Evolutionary conservation across 352 stramenopile species (phyloP), one percentile per base, ranked within the genome.

Genomic region (Phytopythium cucurbitacearum): DNA sequence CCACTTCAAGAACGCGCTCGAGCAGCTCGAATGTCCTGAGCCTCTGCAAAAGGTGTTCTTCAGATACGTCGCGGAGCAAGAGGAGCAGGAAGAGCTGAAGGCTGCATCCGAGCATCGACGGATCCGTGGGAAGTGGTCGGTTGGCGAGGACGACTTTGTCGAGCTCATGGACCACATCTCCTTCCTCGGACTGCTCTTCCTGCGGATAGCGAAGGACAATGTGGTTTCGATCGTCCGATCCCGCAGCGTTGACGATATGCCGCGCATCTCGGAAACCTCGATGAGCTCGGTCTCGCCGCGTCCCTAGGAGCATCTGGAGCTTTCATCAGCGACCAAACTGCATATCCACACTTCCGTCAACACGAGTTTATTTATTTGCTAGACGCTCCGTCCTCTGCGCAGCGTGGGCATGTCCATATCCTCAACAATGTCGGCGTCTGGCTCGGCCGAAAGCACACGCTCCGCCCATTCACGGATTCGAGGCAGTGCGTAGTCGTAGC

Each of bases 401-500:
- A 54, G 37, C 36, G 44, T 54, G 38, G 48, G 48, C 5, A 13
- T n/a, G 8, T n/a, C 48, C 8, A 39, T 2, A 44, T 41, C 16
- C 35, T 48, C 49, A 51, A 76, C 50, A 52, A 91, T 87, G 42
- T 88, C 78, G 3, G 81, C 81, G 42, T 80, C 65, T 15, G 81
- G 81, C 40, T 91, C 81, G 0, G 54, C 65, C 15, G 69, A 63
- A 9, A 89, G 50, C 15, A 89, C 76, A 2, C 67, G 75, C 4
- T 60, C 59, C 5, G 76, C 71, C 81, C 81, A 91, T 9, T 63
- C 74, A 48, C 73, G 67, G 15, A 91, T 71, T 36, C 81, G 72
- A 13, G 85, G 85, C 45, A 94, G 51, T 3, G 85, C 85, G 48
- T 91, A 94, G 5, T 86, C 71, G 57, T 95, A 95, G 3, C 85